Evolutionary conservation across 495 filamentous ascomycete species (phyloP), one percentile per base, ranked within the genome.

Genomic region (Penicillium robsamsonii): DNA sequence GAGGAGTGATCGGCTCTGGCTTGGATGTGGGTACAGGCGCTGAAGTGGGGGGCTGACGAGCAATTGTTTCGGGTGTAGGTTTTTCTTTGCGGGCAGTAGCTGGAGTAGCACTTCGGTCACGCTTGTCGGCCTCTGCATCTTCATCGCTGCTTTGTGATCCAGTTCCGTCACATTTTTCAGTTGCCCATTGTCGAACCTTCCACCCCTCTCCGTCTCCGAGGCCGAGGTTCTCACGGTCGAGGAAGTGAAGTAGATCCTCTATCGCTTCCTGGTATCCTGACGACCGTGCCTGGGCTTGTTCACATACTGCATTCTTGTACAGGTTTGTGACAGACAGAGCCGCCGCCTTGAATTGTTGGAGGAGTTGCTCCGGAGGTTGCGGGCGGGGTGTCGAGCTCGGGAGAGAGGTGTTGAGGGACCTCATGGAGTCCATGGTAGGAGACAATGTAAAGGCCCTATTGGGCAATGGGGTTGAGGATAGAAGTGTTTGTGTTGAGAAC

Each of bases 281-380:
- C 10, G 81, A 74, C 22, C 86, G 84, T 17, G 91, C 81, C 58
- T 87, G 85, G n/a, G 84, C 77, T 61, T 90, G 84, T 20, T 90
- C 87, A 50, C 83, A 77, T 2, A 87, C 87, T 15, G 93, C 91
- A 50, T 86, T 90, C 70, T 96, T 96, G 75, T 97, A 97, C 29
- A 99, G 86, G 59, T 92, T 93, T 45, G 95, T 97, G 50, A 97
- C 92, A 3, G 95, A 96, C 20, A 97, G 78, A 13, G 95, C 95
- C 22, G 95, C 95, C 37, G 87, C 82, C 68, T 89, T 92, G 81
- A 99, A 99, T 50, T 89, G 85, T 50, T 92, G 87, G 45, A 96
- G 81, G 40, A 97, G 84, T 65, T 94, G 81, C 67, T 92, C 90
- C 12, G 87, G 81, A 24, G 87, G 84, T 54, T 89, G 89, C 30